phyloP scores from a whole-genome alignment of 208 protist genomes.

The Wallacemonas sp. region DNA sequence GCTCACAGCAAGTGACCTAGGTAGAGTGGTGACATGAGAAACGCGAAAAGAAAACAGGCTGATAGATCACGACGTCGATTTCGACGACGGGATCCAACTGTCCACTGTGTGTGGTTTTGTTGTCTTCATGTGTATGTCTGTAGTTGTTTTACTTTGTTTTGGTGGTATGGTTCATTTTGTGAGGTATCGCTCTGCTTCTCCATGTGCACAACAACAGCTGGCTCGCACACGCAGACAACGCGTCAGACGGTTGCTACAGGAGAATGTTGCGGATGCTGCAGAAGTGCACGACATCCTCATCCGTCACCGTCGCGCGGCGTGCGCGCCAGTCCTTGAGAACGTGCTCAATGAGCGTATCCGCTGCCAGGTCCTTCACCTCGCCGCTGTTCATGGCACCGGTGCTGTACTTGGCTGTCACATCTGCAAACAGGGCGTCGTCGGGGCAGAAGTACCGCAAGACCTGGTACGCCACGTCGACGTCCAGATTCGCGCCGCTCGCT shows the following conservation, averaged over 20 bases:
- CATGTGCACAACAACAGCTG: too few relatives aligned
- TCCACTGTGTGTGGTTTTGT: too few relatives aligned
- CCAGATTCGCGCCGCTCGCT: conserved; percentile 89
- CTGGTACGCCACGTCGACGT: conserved; percentile 96
- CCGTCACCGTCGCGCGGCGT: conserved; percentile 62
- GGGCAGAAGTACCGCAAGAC: conserved; percentile 97
- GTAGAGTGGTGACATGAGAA: too few relatives aligned
- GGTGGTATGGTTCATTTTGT: too few relatives aligned
- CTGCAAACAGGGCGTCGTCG: conserved; percentile 92
- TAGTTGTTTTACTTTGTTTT: too few relatives aligned
- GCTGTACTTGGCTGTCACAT: conserved; percentile 73
- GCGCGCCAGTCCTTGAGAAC: conserved; percentile 69
- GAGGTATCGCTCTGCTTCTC: too few relatives aligned
- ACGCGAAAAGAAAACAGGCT: too few relatives aligned
- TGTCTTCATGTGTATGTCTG: too few relatives aligned
- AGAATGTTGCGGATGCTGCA: conserved; percentile 78
- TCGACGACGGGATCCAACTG: too few relatives aligned
- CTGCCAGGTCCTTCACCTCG: conserved; percentile 76
- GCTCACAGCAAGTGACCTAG: too few relatives aligned
- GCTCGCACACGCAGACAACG: not conserved
- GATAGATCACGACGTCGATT: too few relatives aligned
- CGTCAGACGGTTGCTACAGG: conserved; percentile 16
- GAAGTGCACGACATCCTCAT: conserved; percentile 70
- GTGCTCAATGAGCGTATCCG: conserved; percentile 63
- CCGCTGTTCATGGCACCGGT: conserved; percentile 73